phyloP scores from a whole-genome alignment of 208 protist genomes.

The Angomonas deanei region DNA sequence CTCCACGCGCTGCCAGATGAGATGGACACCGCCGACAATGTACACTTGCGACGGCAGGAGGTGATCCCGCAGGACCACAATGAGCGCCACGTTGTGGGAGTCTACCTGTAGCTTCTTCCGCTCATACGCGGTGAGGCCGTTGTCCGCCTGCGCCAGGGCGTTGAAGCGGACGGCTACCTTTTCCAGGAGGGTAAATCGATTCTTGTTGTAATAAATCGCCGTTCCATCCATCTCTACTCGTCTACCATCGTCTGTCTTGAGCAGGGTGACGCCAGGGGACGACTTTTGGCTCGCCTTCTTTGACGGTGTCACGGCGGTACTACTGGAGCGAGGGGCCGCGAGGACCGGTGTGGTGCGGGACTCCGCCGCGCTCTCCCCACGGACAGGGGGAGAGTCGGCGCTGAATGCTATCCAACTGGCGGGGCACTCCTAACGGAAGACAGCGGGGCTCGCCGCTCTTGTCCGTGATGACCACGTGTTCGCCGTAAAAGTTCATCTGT shows the following conservation, averaged over 20 bases:
- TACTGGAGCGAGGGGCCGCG: not conserved
- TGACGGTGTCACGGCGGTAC: not conserved
- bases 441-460: conserved; percentile 35
- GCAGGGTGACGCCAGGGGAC: not conserved
- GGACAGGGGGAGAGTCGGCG: not conserved
- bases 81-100: conserved; percentile 80
- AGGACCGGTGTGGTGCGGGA: not conserved
- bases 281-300: not conserved
- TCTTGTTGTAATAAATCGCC: conserved; percentile 58
- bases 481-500: conserved; percentile 38
- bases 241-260: conserved; percentile 2
- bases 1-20: conserved; percentile 74
- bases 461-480: conserved; percentile 76
- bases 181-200: conserved; percentile 62
- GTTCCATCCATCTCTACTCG: conserved; percentile 82
- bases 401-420: not conserved
- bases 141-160: conserved; percentile 46
- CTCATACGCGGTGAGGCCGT: conserved; percentile 44
- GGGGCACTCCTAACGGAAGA: not conserved
- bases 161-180: conserved; percentile 66
- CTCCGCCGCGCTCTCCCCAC: not conserved
- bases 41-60: conserved; percentile 30
- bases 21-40: conserved; percentile 64
- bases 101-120: conserved; percentile 54
- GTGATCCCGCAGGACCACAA: conserved; percentile 67